Evolutionary conservation across 257 asterid genomes (phyloP), one percentile per base, ranked within the genome.

Genomic region (Agastache rugosa): DNA sequence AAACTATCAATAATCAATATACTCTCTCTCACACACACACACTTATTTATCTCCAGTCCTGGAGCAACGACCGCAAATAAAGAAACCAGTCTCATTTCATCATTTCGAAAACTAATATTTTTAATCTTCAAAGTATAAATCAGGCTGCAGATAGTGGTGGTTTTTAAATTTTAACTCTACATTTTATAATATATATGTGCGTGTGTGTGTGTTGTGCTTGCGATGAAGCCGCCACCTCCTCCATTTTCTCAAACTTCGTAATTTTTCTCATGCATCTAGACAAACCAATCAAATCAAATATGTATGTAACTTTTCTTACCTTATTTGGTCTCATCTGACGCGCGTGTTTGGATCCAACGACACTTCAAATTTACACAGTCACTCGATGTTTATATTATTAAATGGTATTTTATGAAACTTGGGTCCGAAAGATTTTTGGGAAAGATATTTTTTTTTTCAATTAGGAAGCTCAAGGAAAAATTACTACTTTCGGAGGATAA

Each of bases 191-290:
- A n/a, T 39, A 39, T 1, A 8, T 39, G 3, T 29, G 3, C 3
- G 34, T 1, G 34, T 29, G 34, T 29, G 34, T 29, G 34, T 29
- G 34, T 29, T 29, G 37, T 31, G 37, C 5, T 31, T 7, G 37
- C 37, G 37, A 31, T 31, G 37, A 31, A 31, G 37, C 37, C 37
- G 37, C 37, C 37, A 31, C 37, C 37, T 31, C 6, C 37, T 31
- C 6, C 37, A 54, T 35, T 69, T 77, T 73, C 63, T 70, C 73
- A 35, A 23, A 44, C 3, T 61, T 27, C 60, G 1, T 4, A 8
- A 70, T 19, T 63, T 67, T 73, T 81, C 75, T 73, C 68, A 56
- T 81, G 80, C n/a, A 77, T 77, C 80, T 77, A 54, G 82, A 77
- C 74, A 51, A 10, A 39, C 34, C 2, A 53, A 53, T 20, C 2